Percentiles rank a stretch among this genome's conserved stretches.
Evolutionary conservation across 192 early-diverging fungal species (phyloP).

Genomic region (Coemansia sp.): DNA sequence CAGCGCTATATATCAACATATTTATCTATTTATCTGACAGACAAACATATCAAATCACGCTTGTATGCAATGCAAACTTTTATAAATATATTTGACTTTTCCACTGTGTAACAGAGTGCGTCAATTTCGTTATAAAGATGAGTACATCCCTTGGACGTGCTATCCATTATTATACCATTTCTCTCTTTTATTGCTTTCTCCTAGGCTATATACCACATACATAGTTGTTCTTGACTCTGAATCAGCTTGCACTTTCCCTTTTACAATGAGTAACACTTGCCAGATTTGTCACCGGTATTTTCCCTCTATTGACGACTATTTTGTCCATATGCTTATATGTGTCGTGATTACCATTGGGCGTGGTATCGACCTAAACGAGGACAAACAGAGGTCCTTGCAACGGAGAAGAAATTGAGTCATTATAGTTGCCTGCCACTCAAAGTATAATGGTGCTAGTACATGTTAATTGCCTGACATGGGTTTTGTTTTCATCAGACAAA

Average conservation of each 20-base stretch:
- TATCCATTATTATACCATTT: neutral
- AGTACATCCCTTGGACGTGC: neutral
- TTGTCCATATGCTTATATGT: neutral
- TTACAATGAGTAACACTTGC: neutral
- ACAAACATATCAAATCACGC: neutral
- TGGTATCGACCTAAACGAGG: neutral
- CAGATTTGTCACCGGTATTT: neutral
- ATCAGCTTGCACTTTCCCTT: neutral
- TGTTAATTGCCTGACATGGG: no score
- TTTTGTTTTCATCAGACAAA: no score
- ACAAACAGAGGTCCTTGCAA: neutral
- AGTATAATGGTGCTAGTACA: no score
- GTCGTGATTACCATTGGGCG: neutral
- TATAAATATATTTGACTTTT: neutral
- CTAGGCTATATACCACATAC: neutral
- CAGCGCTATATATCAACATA: neutral
- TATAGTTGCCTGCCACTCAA: no score
- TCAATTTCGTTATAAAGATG: neutral
- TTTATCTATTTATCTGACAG: neutral
- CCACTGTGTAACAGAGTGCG: neutral
- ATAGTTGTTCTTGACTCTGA: neutral
- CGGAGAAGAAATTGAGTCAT: no score
- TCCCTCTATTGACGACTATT: neutral
- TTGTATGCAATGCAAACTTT: neutral
- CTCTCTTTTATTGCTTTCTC: neutral